Evolutionary conservation across 805 yeast species (phyloP).

Genomic region (Grigorovia humatica): DNA sequence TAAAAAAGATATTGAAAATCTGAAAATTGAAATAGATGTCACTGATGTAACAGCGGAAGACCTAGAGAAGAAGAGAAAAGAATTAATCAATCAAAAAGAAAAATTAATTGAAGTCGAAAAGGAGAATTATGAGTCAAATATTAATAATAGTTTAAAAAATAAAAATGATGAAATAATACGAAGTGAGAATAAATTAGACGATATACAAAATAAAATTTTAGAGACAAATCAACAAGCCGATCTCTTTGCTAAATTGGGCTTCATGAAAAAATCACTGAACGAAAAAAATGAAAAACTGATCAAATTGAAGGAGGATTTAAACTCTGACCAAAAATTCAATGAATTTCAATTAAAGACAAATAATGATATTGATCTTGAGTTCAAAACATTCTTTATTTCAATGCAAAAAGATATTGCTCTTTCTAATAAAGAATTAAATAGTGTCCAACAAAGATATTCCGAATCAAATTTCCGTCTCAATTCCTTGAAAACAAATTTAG

Average conservation of each 20-base stretch:
- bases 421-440: conserved; percentile 9
- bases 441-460: conserved; percentile 9
- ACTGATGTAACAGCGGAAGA: conserved; percentile 37
- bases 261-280: conserved; percentile 22
- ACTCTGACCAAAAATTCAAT: conserved; percentile 6
- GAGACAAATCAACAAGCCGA: conserved; percentile 50
- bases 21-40: conserved; percentile 32
- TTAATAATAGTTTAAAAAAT: conserved; percentile 30
- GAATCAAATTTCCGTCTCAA: conserved; percentile 9
- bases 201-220: conserved; percentile 39
- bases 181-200: conserved; percentile 41
- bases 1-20: conserved; percentile 28
- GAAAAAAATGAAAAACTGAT: conserved; percentile 11
- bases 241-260: conserved; percentile 40
- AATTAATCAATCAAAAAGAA: conserved; percentile 31
- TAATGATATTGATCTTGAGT: conserved; percentile 15
- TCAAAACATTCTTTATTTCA: conserved; percentile 11
- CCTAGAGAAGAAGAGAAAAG: conserved; percentile 36
- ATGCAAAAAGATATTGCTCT: conserved; percentile 14
- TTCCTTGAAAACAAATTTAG: conserved; percentile 8
- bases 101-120: conserved; percentile 28
- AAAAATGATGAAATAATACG: conserved; percentile 30
- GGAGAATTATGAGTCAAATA: conserved; percentile 18
- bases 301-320: background rate
- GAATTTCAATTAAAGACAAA: conserved; percentile 8